These are phyloP conservation scores for Suillus paluster DNA, from an alignment of 768 basidiomycete species.

Conservation along the genomic window DNA sequence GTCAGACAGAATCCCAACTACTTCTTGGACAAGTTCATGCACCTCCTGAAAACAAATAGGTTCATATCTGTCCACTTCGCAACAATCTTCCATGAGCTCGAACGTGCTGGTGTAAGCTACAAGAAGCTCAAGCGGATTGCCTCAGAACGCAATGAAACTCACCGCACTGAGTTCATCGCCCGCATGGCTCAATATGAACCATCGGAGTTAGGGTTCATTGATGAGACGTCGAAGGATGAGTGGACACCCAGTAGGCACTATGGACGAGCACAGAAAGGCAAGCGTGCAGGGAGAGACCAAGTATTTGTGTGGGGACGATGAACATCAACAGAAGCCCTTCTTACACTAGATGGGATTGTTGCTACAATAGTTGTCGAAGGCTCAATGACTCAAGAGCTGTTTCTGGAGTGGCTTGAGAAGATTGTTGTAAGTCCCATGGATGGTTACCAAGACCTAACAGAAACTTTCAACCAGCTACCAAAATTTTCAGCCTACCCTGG, in stretches of 20 bases:
- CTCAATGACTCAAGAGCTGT: too few relatives aligned
- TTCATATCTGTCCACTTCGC: slow-evolving; percentile 41
- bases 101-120: slow-evolving; percentile 25
- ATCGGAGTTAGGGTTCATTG: slow-evolving; percentile 39
- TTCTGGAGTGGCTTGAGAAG: too few relatives aligned
- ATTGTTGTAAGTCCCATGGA: background rate
- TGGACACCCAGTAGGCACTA: slow-evolving; percentile 20
- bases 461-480: slow-evolving; percentile 24
- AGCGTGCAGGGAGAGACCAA: slow-evolving; percentile 25
- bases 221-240: slow-evolving; percentile 38
- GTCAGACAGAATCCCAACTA: background rate
- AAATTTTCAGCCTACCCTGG: slow-evolving; percentile 40
- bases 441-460: slow-evolving; percentile 33
- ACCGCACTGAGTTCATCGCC: slow-evolving; percentile 27
- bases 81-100: slow-evolving; percentile 36
- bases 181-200: slow-evolving; percentile 34
- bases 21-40: background rate
- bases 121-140: slow-evolving; percentile 41
- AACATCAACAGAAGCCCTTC: too few relatives aligned
- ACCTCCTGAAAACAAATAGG: slow-evolving; percentile 1
- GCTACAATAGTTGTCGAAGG: too few relatives aligned
- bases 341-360: too few relatives aligned
- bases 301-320: slow-evolving; percentile 17
- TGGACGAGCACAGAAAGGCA: slow-evolving; percentile 31
- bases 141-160: slow-evolving; percentile 30